Evolutionary conservation across 352 stramenopile genomes (phyloP).

Genomic region (Thalassiosira mediterranea): DNA sequence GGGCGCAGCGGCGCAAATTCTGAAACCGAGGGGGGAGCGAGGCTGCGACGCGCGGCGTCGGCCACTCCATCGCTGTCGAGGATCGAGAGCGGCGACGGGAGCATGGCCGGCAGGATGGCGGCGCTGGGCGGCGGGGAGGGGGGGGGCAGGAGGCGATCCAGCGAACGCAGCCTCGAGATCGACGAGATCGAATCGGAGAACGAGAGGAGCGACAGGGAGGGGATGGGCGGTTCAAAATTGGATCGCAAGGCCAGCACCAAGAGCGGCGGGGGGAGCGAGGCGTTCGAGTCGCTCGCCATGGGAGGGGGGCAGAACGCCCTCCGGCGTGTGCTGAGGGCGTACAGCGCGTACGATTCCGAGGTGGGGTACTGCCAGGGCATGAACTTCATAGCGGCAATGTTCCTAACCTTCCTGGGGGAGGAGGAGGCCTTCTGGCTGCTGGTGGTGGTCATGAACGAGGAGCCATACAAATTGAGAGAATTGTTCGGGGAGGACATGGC

Average conservation of each 20-base stretch:
- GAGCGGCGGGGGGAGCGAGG: neutral
- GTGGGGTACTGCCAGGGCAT: constrained; percentile 89
- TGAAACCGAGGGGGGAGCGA: neutral
- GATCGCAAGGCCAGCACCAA: neutral
- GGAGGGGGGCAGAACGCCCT: constrained; percentile 82
- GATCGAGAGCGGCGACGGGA: neutral
- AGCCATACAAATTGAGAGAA: constrained; percentile 74
- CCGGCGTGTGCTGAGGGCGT: constrained; percentile 91
- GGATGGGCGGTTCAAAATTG: neutral
- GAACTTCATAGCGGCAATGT: constrained; percentile 88
- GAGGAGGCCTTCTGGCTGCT: constrained; percentile 86
- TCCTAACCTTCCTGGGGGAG: constrained; percentile 93
- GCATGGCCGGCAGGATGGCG: neutral
- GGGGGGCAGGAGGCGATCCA: too few species aligned
- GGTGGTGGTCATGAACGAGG: constrained; percentile 81
- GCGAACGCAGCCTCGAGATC: neutral
- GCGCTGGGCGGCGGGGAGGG: too few species aligned
- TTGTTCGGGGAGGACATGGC: constrained; percentile 82
- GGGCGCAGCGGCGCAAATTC: neutral
- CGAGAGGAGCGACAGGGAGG: neutral
- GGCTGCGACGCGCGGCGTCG: neutral
- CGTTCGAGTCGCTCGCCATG: neutral
- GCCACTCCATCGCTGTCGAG: too few species aligned
- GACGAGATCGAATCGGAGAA: neutral
- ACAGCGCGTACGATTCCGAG: constrained; percentile 90